Percentiles rank a stretch among this genome's conserved stretches.
phyloP scores from a whole-genome alignment of 257 asterid species.

The Scutellaria barbata region DNA sequence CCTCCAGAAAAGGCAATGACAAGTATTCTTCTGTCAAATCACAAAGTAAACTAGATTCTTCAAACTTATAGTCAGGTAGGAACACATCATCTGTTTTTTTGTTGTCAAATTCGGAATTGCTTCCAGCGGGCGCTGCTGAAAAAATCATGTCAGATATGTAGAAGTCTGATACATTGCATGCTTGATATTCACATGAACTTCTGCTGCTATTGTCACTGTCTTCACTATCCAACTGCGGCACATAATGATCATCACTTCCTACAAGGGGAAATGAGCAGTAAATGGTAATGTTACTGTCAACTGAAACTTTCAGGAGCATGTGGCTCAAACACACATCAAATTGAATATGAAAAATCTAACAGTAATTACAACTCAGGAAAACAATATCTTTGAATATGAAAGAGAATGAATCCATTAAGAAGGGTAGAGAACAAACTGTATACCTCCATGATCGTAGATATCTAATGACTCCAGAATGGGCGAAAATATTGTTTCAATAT shows the following conservation, averaged over 20 bases:
- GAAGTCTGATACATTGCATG: slow-evolving; percentile 70
- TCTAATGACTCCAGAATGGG: slow-evolving; percentile 69
- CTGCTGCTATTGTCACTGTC: slow-evolving; percentile 80
- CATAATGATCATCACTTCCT: slow-evolving; percentile 66
- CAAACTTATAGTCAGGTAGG: slow-evolving; percentile 67
- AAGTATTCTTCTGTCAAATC: slow-evolving; percentile 64
- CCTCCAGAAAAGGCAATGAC: slow-evolving; percentile 68
- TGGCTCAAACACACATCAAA: slow-evolving; percentile 31
- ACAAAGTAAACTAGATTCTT: slow-evolving; percentile 64
- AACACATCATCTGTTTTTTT: slow-evolving; percentile 46
- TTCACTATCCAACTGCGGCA: slow-evolving; percentile 77
- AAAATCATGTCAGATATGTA: slow-evolving; percentile 75
- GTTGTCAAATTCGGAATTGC: slow-evolving; percentile 52
- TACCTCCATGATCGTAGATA: slow-evolving; percentile 60
- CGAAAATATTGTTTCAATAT: slow-evolving; percentile 81
- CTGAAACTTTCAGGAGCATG: slow-evolving; percentile 9
- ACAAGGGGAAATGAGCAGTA: slow-evolving; percentile 32
- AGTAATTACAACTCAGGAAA: slow-evolving; percentile 5
- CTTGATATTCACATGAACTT: slow-evolving; percentile 61
- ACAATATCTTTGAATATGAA: not conserved
- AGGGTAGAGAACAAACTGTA: slow-evolving; percentile 30
- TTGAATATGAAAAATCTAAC: not conserved
- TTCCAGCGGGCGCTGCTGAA: slow-evolving; percentile 61
- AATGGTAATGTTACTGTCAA: slow-evolving; percentile 4
- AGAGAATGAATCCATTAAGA: not conserved